Evolutionary conservation across 2,329 filamentous ascomycete genomes (phyloP).

Genomic region (Venturiaceae sp.): DNA sequence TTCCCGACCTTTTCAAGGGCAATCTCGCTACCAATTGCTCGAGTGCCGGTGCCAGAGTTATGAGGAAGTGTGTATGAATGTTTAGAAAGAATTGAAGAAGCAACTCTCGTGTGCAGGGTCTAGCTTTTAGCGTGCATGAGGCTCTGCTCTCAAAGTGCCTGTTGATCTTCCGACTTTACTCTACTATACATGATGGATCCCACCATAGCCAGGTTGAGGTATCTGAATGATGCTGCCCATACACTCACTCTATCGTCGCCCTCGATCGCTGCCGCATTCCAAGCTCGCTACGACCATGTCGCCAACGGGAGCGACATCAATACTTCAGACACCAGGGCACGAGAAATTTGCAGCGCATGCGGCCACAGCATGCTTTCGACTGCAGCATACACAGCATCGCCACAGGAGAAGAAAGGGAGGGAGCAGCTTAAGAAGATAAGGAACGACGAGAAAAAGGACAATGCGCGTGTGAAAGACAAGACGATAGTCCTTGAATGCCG

Average conservation of each 20-base stretch:
- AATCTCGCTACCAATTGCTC: too few relatives aligned
- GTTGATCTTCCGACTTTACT: neutral
- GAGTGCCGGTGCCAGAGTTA: too few relatives aligned
- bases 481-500: neutral
- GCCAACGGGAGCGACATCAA: conserved; percentile 18
- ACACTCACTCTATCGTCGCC: conserved; percentile 22
- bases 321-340: conserved; percentile 19
- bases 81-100: too few relatives aligned
- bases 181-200: neutral
- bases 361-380: conserved; percentile 21
- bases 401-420: conserved; percentile 14
- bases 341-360: conserved; percentile 26
- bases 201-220: conserved; percentile 10
- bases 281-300: conserved; percentile 18
- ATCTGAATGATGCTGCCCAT: conserved; percentile 24
- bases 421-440: conserved; percentile 6
- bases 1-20: too few relatives aligned
- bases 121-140: too few relatives aligned
- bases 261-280: conserved; percentile 21
- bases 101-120: too few relatives aligned
- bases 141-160: neutral
- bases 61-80: too few relatives aligned
- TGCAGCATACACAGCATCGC: neutral
- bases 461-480: neutral
- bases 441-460: conserved; percentile 19